Evolutionary conservation across 306 rosid species (phyloP).

Genomic region (Prunus armeniaca): DNA sequence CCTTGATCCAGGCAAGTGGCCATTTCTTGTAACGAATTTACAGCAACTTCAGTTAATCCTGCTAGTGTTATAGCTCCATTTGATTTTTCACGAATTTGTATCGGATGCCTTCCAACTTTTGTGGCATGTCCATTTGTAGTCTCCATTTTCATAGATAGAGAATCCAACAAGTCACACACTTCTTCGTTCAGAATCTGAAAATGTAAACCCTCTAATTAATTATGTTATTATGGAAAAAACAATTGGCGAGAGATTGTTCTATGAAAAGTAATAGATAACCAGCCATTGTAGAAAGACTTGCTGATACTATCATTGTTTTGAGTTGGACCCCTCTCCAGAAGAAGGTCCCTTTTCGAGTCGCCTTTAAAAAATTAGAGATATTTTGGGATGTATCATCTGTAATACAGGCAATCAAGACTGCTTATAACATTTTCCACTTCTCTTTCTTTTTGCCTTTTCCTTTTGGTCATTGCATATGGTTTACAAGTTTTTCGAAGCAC

Average conservation of each 20-base stretch:
- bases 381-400: not conserved
- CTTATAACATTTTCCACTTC: not conserved
- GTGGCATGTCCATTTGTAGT: slow-evolving; percentile 52
- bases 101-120: slow-evolving; percentile 52
- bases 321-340: not conserved
- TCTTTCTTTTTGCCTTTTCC: not conserved
- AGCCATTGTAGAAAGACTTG: slow-evolving; percentile 9
- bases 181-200: slow-evolving; percentile 77
- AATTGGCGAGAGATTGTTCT: slow-evolving; percentile 6
- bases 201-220: slow-evolving; percentile 34
- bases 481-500: not conserved
- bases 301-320: slow-evolving; percentile 16
- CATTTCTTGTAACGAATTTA: slow-evolving; percentile 68
- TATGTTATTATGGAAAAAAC: not conserved
- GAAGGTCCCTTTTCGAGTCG: not conserved
- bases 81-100: slow-evolving; percentile 82
- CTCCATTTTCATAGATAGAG: slow-evolving; percentile 38
- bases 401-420: not conserved
- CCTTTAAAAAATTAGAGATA: slow-evolving; percentile 9
- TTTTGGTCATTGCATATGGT: not conserved
- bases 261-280: slow-evolving; percentile 5
- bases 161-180: slow-evolving; percentile 74
- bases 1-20: slow-evolving; percentile 77
- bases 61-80: slow-evolving; percentile 72
- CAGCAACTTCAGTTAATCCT: slow-evolving; percentile 69